Evolutionary conservation across 192 early-diverging fungal species (phyloP), one percentile per base, ranked within the genome.

Genomic region (Coemansia furcata): DNA sequence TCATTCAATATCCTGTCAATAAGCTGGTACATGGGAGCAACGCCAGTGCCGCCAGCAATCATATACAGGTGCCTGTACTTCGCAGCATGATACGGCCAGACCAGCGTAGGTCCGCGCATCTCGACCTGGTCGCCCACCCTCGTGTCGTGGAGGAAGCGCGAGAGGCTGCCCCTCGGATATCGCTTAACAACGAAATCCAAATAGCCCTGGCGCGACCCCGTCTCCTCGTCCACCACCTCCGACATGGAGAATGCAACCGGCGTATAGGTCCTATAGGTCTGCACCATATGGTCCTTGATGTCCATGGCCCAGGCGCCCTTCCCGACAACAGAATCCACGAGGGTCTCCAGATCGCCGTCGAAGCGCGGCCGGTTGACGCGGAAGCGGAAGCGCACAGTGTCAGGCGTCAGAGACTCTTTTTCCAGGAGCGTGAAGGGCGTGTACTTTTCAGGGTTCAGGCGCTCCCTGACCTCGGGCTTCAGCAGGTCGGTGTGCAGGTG

Each of bases 1-100:
- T 88, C 65, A 14, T 63, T 58, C 21, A 91, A 64, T 17, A 83
- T 78, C 3, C 69, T 76, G 23, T 82, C 73, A 5, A 88, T 86
- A 12, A 89, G 69, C 66, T 89, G 86, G 68, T 88, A 83, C 81
- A 93, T 85, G 37, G 90, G 90, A 4, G 91, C 86, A 21, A 91
- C 87, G n/a, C 91, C 91, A 2, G 91, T 90, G n/a, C 91, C 91
- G 71, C 91, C 91, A 44, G 89, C 90, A 61, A 93, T 47, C 81
- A 83, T 83, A 30, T 62, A 74, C 12, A 83, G 26, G 11, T 32
- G 61, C 3, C 59, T 60, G 52, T 69, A 76, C 21, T 50, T 37
- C 5, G 49, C 60, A 6, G 60, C 10, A 40, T 57, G 35, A 36
- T 62, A 84, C 0, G 85, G 85, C 71, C 85, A 86, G 23, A 82